Conservation (phyloP, 441 rosid genomes). For the Erodium texanum region DNA sequence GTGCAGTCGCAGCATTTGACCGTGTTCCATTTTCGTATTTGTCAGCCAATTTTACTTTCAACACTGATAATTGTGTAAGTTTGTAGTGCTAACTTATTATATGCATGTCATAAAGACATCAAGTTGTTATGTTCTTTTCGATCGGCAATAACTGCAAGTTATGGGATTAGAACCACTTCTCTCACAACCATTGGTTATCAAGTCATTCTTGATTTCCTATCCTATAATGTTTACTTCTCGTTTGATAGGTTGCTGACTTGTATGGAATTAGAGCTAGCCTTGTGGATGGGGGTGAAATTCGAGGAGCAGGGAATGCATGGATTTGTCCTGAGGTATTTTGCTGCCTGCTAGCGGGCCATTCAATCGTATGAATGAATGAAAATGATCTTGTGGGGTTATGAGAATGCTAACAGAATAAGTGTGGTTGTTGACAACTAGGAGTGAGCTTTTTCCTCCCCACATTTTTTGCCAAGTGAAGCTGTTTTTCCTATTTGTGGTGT, state of each 20-base stretch:
- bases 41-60: conserved; percentile 97
- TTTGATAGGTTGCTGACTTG: conserved; percentile 79
- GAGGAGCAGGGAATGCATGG: conserved; percentile 99
- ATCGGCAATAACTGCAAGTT: no score
- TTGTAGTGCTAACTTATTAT: conserved; percentile 13
- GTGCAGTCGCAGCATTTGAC: conserved; percentile 99
- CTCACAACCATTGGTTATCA: no score
- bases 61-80: conserved; percentile 92
- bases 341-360: background rate
- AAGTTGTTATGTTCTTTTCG: background rate
- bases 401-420: no score
- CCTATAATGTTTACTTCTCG: conserved; percentile 15
- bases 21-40: conserved; percentile 96
- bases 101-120: conserved; percentile 5
- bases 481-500: background rate
- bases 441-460: background rate
- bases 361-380: background rate
- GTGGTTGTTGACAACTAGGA: background rate
- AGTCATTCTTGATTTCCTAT: conserved; percentile 7
- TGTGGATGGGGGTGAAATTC: conserved; percentile 99
- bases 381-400: background rate
- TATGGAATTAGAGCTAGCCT: conserved; percentile 99
- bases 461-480: background rate
- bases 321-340: conserved; percentile 82
- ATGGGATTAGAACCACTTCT: no score